Conservation (phyloP, 1,284 basidiomycete species). For the Dichomitus squalens region DNA sequence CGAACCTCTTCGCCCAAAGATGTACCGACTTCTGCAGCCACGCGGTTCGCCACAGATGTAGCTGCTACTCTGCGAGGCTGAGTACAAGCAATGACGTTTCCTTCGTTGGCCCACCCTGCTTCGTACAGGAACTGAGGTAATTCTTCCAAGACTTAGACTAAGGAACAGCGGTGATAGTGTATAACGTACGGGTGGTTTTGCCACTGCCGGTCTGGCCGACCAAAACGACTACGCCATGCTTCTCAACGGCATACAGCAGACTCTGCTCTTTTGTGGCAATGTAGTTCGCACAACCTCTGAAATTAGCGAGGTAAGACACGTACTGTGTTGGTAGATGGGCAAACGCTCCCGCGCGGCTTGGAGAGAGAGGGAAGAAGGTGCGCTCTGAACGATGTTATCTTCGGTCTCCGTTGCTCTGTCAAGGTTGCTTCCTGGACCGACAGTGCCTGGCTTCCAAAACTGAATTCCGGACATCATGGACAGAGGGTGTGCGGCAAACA, state of each 20-base stretch:
- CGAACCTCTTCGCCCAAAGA: constrained; percentile 88
- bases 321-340: constrained; percentile 88
- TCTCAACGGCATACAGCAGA: constrained; percentile 85
- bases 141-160: constrained; percentile 49
- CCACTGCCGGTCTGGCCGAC: constrained; percentile 97
- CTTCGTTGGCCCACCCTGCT: constrained; percentile 84
- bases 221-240: constrained; percentile 81
- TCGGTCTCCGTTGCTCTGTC: constrained; percentile 83
- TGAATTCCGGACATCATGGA: constrained; percentile 45
- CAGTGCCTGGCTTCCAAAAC: constrained; percentile 85
- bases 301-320: background rate
- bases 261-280: constrained; percentile 55
- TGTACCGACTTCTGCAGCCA: constrained; percentile 88
- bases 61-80: constrained; percentile 96
- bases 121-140: constrained; percentile 94
- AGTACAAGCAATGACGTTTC: constrained; percentile 85
- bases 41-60: constrained; percentile 89
- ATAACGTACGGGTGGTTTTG: constrained; percentile 88
- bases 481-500: background rate
- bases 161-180: background rate
- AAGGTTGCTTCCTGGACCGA: constrained; percentile 84
- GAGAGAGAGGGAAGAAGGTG: constrained; percentile 62
- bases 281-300: background rate
- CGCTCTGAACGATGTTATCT: constrained; percentile 66
- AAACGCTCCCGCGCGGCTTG: constrained; percentile 78